Conservation (phyloP, 2,329 filamentous ascomycete genomes). For the Epichloe hybrida region DNA sequence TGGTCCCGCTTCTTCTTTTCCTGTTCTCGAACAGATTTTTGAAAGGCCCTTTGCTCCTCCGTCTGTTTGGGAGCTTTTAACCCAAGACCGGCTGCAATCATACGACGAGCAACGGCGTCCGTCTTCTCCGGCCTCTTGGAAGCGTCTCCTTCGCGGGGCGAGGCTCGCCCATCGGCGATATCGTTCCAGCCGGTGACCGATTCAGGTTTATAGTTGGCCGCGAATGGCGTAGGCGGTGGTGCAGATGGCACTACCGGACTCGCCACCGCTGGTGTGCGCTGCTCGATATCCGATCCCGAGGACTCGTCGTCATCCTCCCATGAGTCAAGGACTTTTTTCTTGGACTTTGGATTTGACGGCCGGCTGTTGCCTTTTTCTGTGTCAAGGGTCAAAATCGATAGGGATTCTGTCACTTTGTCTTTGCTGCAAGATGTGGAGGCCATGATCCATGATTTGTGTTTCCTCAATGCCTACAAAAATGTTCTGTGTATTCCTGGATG, state of each 20-base stretch:
- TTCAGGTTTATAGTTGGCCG: conserved; percentile 21
- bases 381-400: conserved; percentile 20
- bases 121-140: conserved; percentile 67
- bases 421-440: conserved; percentile 10
- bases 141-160: conserved; percentile 10
- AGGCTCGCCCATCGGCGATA: not conserved
- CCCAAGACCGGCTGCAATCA: conserved; percentile 83
- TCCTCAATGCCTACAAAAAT: not conserved
- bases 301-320: conserved; percentile 47
- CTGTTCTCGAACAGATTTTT: conserved; percentile 68
- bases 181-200: conserved; percentile 5
- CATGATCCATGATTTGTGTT: conserved; percentile 13
- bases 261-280: conserved; percentile 28
- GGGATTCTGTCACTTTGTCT: conserved; percentile 15
- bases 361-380: conserved; percentile 6
- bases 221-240: conserved; percentile 55
- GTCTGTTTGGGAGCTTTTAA: conserved; percentile 69
- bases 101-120: conserved; percentile 72
- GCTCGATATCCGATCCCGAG: conserved; percentile 19
- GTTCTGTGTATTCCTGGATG: no score
- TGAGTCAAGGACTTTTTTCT: conserved; percentile 25
- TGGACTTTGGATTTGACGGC: conserved; percentile 12
- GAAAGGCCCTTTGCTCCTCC: conserved; percentile 80
- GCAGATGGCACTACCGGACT: conserved; percentile 25
- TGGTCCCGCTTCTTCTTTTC: conserved; percentile 65